Evolutionary conservation across 1,284 basidiomycete genomes (phyloP).

Genomic region (Golubevia pallescens): DNA sequence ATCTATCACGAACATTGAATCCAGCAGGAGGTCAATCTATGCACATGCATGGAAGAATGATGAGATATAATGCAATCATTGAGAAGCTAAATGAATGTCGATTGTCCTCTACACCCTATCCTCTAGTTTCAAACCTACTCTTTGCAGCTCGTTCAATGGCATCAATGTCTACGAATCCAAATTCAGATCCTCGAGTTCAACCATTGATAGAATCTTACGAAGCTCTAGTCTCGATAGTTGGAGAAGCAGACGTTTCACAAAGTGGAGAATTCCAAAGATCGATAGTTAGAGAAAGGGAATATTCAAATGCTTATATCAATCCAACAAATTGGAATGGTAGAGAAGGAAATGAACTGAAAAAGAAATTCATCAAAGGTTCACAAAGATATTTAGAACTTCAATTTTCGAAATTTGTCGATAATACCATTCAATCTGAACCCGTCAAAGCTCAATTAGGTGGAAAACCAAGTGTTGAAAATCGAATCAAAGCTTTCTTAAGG

Average conservation of each 20-base stretch:
- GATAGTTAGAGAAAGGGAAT: too few relatives aligned
- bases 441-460: constrained; percentile 88
- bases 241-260: too few relatives aligned
- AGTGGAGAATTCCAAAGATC: too few relatives aligned
- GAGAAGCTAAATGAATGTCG: constrained; percentile 49
- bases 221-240: too few relatives aligned
- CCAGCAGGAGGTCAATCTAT: background rate
- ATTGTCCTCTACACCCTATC: constrained; percentile 32
- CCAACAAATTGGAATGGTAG: constrained; percentile 12
- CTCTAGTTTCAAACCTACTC: constrained; percentile 15
- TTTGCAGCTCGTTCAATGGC: background rate
- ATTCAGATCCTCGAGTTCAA: background rate
- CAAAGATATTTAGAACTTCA: constrained; percentile 70
- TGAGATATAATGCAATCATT: constrained; percentile 52
- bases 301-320: too few relatives aligned
- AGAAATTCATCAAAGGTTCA: constrained; percentile 40
- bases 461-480: constrained; percentile 86
- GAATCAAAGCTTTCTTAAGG: constrained; percentile 68
- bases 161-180: background rate
- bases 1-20: too few relatives aligned
- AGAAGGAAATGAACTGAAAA: constrained; percentile 58
- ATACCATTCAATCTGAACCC: constrained; percentile 81
- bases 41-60: constrained; percentile 54
- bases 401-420: constrained; percentile 76
- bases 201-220: too few relatives aligned